Conservation (phyloP, 2,329 filamentous ascomycete genomes). For the Hypomyces rosellus region DNA sequence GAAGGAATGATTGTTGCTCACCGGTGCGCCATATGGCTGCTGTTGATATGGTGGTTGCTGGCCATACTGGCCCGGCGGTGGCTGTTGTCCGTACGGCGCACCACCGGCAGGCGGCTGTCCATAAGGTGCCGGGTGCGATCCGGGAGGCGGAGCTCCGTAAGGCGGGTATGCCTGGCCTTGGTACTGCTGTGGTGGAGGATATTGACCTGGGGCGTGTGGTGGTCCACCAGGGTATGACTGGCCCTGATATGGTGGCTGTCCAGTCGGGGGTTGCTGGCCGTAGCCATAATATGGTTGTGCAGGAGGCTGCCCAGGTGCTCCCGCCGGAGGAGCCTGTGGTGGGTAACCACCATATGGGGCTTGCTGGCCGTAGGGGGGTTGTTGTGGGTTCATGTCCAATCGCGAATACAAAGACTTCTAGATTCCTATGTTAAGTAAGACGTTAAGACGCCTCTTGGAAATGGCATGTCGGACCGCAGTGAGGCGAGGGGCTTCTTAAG, state of each 20-base stretch:
- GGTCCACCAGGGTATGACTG: slow-evolving; percentile 1
- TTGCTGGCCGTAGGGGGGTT: slow-evolving; percentile 5
- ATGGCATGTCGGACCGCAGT: not conserved
- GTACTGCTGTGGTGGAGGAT: not conserved
- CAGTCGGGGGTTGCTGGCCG: not conserved
- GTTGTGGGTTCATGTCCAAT: not conserved
- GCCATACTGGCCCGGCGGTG: too few species aligned
- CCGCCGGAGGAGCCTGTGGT: not conserved
- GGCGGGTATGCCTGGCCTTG: not conserved
- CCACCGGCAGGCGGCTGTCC: not conserved
- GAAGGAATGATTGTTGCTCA: not conserved
- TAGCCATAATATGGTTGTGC: not conserved
- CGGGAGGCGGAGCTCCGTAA: not conserved
- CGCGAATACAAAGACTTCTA: not conserved
- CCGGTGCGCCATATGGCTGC: not conserved
- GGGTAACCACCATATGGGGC: not conserved
- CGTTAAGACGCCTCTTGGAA: not conserved
- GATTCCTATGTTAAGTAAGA: too few species aligned
- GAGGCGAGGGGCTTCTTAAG: not conserved
- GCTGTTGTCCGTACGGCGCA: not conserved
- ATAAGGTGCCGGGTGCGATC: not conserved
- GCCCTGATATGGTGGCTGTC: not conserved
- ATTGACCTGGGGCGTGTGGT: not conserved
- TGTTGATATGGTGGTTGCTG: slow-evolving; percentile 4
- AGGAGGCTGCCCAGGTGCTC: not conserved